Evolutionary conservation across 192 early-diverging fungal genomes (phyloP).

Genomic region (Coemansia sp.): DNA sequence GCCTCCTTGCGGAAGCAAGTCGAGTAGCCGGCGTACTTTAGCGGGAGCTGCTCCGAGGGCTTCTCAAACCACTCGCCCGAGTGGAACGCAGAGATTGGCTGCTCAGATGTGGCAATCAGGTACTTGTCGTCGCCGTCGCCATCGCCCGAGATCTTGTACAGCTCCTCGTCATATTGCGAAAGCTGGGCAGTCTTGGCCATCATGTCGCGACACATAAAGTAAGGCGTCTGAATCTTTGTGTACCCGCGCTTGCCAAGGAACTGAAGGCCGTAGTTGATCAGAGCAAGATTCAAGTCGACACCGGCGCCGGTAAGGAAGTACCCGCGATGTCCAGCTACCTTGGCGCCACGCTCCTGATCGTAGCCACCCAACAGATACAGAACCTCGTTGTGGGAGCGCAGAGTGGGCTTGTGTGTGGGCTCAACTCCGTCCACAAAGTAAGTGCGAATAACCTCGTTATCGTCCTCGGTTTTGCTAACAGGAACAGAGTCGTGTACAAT

Average conservation of each 20-base stretch:
- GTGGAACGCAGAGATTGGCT: conserved; percentile 97
- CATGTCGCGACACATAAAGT: conserved; percentile 94
- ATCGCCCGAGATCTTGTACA: conserved; percentile 88
- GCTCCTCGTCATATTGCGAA: conserved; percentile 95
- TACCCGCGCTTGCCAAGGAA: conserved; percentile 82
- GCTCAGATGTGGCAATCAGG: conserved; percentile 97
- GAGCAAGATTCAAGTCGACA: conserved; percentile 94
- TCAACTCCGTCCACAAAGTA: conserved; percentile 57
- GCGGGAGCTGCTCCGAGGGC: conserved; percentile 87
- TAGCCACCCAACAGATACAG: conserved; percentile 86
- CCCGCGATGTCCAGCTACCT: conserved; percentile 98
- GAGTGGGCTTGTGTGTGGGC: conserved; percentile 59
- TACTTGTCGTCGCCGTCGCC: conserved; percentile 90
- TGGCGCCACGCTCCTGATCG: conserved; percentile 85
- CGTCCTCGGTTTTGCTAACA: conserved; percentile 81
- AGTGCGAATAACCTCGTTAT: conserved; percentile 68
- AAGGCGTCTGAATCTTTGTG: conserved; percentile 95
- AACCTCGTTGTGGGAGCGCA: conserved; percentile 91
- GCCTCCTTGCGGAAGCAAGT: conserved; percentile 99
- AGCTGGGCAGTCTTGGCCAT: conserved; percentile 99
- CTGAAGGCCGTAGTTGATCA: conserved; percentile 93
- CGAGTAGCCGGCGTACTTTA: conserved; percentile 92
- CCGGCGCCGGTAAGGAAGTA: conserved; percentile 94
- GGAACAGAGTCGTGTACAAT: conserved; percentile 90
- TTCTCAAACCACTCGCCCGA: conserved; percentile 93